Conservation (phyloP, 2,329 filamentous ascomycete genomes). For the Ascochyta rabiei region DNA sequence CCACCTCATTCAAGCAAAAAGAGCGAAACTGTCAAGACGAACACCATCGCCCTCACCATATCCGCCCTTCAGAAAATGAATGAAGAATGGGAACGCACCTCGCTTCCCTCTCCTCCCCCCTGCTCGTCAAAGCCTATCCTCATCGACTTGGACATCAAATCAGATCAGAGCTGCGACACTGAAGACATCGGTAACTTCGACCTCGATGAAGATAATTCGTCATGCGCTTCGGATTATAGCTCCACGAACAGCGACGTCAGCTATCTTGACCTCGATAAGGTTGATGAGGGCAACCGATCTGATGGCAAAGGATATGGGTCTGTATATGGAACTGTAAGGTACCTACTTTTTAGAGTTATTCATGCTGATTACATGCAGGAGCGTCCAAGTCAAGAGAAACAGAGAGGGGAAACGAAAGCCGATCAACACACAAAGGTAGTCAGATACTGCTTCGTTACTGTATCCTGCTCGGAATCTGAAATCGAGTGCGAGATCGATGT, state of each 20-base stretch:
- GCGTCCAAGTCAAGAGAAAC: neutral
- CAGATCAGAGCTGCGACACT: neutral
- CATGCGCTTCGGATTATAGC: neutral
- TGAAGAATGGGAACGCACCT: neutral
- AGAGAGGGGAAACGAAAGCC: neutral
- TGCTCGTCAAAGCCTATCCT: neutral
- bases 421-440: neutral
- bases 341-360: neutral
- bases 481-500: neutral
- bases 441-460: neutral
- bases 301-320: neutral
- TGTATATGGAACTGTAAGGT: neutral
- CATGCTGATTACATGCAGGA: neutral
- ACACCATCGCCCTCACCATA: neutral
- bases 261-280: neutral
- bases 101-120: neutral
- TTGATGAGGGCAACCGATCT: neutral
- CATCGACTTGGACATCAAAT: neutral
- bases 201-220: neutral
- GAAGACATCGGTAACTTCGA: neutral
- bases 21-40: neutral
- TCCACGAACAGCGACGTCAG: neutral
- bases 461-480: neutral
- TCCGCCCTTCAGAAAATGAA: neutral
- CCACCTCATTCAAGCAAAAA: neutral